Percentiles rank a stretch among this genome's conserved stretches.
These are phyloP conservation scores for Plasmodium relictum DNA, from an alignment of 169 alveolate genomes.

Conservation along the genomic window DNA sequence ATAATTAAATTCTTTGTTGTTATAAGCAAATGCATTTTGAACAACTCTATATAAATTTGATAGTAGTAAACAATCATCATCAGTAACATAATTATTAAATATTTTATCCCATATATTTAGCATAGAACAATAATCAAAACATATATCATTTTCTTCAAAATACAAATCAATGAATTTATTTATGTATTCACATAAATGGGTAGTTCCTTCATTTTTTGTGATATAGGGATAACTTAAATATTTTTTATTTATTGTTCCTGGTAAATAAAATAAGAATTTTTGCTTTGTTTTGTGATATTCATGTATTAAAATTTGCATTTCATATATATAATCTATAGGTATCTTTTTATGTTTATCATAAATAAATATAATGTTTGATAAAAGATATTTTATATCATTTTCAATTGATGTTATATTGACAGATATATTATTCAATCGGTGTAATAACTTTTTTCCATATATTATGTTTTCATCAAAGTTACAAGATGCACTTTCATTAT, in stretches of 20 bases:
- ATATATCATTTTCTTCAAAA: conserved; percentile 65
- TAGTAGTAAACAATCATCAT: conserved; percentile 43
- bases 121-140: conserved; percentile 70
- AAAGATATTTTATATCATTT: conserved; percentile 41
- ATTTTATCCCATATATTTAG: conserved; percentile 67
- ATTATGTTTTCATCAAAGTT: conserved; percentile 41
- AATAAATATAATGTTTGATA: conserved; percentile 40
- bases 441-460: conserved; percentile 52
- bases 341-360: conserved; percentile 50
- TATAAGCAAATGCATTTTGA: conserved; percentile 30
- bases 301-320: conserved; percentile 46
- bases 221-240: conserved; percentile 17
- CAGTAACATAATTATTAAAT: conserved; percentile 39
- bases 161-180: conserved; percentile 64
- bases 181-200: conserved; percentile 58
- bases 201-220: conserved; percentile 13
- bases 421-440: conserved; percentile 51
- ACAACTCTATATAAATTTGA: conserved; percentile 41
- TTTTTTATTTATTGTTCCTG: conserved; percentile 20
- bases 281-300: conserved; percentile 63
- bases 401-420: conserved; percentile 61
- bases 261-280: conserved; percentile 32
- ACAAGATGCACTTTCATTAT: conserved; percentile 26
- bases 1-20: conserved; percentile 36
- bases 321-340: conserved; percentile 50